Percentiles rank a stretch among this genome's conserved stretches.
Evolutionary conservation across 164 flowering plant species (phyloP).

Genomic region (Pachysandra terminalis): DNA sequence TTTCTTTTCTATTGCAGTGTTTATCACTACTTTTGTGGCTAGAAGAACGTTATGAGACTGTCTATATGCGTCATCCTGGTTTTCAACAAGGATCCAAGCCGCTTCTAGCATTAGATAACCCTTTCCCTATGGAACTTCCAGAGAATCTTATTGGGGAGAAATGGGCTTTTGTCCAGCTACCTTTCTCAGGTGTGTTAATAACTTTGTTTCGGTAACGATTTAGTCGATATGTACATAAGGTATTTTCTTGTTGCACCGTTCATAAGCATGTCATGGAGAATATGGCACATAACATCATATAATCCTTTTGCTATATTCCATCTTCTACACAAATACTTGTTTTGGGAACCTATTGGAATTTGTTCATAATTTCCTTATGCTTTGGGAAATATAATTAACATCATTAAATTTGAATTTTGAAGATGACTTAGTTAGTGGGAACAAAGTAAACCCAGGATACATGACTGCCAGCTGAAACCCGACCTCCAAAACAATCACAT

Average conservation of each 20-base stretch:
- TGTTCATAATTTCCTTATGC: neutral
- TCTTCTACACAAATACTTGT: neutral
- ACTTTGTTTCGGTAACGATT: neutral
- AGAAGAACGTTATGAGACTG: conserved; percentile 90
- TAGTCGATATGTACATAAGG: no score
- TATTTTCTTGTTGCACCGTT: no score
- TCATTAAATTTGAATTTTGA: neutral
- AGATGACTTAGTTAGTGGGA: no score
- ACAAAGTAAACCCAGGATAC: no score
- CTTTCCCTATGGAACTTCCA: conserved; percentile 95
- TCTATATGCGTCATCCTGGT: conserved; percentile 86
- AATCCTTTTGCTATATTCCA: neutral
- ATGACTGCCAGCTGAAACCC: no score
- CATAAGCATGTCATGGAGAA: no score
- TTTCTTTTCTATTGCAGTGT: conserved; percentile 50
- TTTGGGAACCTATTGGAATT: neutral
- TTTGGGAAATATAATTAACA: neutral
- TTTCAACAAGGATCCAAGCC: conserved; percentile 91
- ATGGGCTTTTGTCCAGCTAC: conserved; percentile 98
- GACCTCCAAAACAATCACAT: no score
- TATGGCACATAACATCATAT: no score
- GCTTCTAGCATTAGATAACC: conserved; percentile 77
- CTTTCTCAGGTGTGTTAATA: conserved; percentile 61
- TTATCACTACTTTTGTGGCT: conserved; percentile 85
- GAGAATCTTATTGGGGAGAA: conserved; percentile 85